Conservation (phyloP, 306 rosid species). For the Acacia melanoxylon region DNA sequence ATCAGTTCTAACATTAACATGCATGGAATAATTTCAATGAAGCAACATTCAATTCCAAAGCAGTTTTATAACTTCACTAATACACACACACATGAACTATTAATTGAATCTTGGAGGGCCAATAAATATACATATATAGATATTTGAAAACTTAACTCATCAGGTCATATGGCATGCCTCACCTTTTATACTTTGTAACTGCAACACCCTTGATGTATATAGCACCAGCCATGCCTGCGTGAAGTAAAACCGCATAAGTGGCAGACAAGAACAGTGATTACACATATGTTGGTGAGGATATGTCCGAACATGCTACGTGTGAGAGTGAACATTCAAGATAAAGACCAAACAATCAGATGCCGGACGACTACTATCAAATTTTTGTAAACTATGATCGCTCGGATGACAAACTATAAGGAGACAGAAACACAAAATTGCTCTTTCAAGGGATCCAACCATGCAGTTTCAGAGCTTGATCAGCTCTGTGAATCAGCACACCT, state of each 20-base stretch:
- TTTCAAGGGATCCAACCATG: not conserved
- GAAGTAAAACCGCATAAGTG: constrained; percentile 18
- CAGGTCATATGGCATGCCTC: constrained; percentile 7
- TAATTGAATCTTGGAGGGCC: too few relatives aligned
- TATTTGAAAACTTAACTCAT: not conserved
- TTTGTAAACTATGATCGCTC: not conserved
- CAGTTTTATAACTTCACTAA: constrained; percentile 5
- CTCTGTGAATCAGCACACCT: not conserved
- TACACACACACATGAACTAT: not conserved
- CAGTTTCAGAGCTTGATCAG: not conserved
- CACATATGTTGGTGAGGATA: not conserved
- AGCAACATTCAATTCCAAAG: constrained; percentile 12
- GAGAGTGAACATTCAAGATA: not conserved
- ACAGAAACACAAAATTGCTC: not conserved
- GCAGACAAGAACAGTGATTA: not conserved
- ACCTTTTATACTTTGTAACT: constrained; percentile 88
- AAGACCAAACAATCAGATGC: not conserved
- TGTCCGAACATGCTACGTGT: not conserved
- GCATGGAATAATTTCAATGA: not conserved
- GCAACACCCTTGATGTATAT: constrained; percentile 86
- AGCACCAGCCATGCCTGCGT: constrained; percentile 91
- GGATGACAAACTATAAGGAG: not conserved
- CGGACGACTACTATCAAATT: not conserved
- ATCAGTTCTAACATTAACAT: not conserved
- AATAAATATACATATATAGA: too few relatives aligned